Base-by-base conservation (phyloP, 305 asterid species). In the Solanum hybrid region DNA sequence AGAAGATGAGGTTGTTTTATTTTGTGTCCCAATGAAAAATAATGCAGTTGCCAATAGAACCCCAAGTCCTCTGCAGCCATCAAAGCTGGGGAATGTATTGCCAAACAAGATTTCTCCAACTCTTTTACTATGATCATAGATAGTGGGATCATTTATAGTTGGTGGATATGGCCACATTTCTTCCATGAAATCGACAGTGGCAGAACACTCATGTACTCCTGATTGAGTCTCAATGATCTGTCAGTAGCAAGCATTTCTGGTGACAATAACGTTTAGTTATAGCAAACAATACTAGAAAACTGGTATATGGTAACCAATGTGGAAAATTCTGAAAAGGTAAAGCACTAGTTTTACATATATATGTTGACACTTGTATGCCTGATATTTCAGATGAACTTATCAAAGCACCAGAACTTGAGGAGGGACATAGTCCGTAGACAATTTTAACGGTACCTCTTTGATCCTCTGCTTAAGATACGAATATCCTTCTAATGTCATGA, bases 51-150 rank as follows among this genome's bases (percentile, higher is more conserved):
- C 93, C 89, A 90, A 76, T 96, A 95, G 92, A 96, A 95, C 90
- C 97, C 93, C 93, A 97, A 97, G 91, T 97, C 98, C 92, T 96
- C 98, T 2, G 98, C 96, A 72, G 92, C 98, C 98, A 94, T 94
- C 0, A 27, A 19, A 89, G 87, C 89, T 4, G 90, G 88, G 51
- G 12, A 2, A 79, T 89, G 92, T 14, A 90, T 93, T 88, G 89
- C 99, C 99, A 1, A 96, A 94, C 90, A 97, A 86, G 38, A 72
- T 89, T 85, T 93, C 92, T 86, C 98, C 98, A 2, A 95, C 93
- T 79, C 87, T 91, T 87, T 93, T 95, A 66, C 94, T 96, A 38
- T 95, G 98, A 79, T 93, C 92, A 42, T 95, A 97, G 91, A 95
- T 88, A 2, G 78, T 35, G 4, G 92, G 96, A 87, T 96, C 90